phyloP scores from a whole-genome alignment of 1,284 basidiomycete genomes.

The Microbotryum lychnidis-dioicae region DNA sequence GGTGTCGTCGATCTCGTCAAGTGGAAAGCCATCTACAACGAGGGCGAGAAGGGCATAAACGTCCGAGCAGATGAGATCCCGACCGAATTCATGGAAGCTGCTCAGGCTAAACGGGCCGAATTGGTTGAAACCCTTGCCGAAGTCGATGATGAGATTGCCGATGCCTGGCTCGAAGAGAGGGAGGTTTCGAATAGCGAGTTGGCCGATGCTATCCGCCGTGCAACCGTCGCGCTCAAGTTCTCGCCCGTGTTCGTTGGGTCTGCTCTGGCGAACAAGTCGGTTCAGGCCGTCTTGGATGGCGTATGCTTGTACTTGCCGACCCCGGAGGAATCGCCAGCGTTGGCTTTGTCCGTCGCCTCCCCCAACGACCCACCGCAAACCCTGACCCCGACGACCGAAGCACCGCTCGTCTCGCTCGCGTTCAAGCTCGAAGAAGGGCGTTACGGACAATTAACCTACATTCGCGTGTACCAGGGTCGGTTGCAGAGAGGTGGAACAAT shows the following conservation, averaged over 20 bases:
- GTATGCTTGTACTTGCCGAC: slow-evolving; percentile 92
- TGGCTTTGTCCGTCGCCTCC: slow-evolving; percentile 54
- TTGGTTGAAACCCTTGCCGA: slow-evolving; percentile 93
- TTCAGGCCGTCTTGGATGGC: slow-evolving; percentile 90
- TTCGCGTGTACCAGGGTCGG: slow-evolving; percentile 96
- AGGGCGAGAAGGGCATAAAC: slow-evolving; percentile 82
- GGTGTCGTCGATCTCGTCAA: slow-evolving; percentile 87
- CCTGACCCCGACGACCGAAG: slow-evolving; percentile 68
- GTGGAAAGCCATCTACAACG: slow-evolving; percentile 91
- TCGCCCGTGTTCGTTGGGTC: slow-evolving; percentile 96
- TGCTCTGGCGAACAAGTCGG: slow-evolving; percentile 94
- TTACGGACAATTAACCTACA: slow-evolving; percentile 96
- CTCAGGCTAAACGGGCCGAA: slow-evolving; percentile 73
- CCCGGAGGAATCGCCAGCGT: slow-evolving; percentile 68
- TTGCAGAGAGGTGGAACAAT: slow-evolving; percentile 78
- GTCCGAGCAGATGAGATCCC: slow-evolving; percentile 88
- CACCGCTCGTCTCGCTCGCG: slow-evolving; percentile 85
- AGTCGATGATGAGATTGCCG: slow-evolving; percentile 88
- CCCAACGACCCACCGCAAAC: slow-evolving; percentile 49
- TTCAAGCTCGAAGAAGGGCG: slow-evolving; percentile 99
- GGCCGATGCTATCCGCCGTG: slow-evolving; percentile 72
- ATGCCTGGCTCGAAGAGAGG: slow-evolving; percentile 82
- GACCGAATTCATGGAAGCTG: slow-evolving; percentile 59
- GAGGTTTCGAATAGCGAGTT: slow-evolving; percentile 66
- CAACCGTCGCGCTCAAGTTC: slow-evolving; percentile 82